Percentiles rank a stretch among this genome's conserved stretches.
phyloP scores from a whole-genome alignment of 768 basidiomycete species.

The Leccinum aurantiacum region DNA sequence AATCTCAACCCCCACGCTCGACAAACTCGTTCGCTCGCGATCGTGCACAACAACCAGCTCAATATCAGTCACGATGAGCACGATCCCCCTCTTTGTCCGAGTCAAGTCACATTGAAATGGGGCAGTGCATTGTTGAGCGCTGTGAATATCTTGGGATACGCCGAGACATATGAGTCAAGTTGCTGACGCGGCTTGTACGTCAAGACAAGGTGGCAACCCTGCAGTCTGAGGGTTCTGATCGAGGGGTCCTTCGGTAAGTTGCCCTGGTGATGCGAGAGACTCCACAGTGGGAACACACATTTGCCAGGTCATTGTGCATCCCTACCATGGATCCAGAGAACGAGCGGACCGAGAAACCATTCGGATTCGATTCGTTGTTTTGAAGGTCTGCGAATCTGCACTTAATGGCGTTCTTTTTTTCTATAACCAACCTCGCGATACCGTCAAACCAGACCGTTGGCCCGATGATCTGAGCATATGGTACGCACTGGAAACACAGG shows the following conservation, averaged over 20 bases:
- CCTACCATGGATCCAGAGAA: background rate
- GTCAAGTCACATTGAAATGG: background rate
- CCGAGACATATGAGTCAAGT: slow-evolving; percentile 20
- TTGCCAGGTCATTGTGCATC: background rate
- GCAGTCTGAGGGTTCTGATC: slow-evolving; percentile 16
- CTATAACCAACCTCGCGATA: no score
- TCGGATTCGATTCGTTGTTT: background rate
- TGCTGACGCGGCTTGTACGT: slow-evolving; percentile 25
- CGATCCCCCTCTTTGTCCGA: background rate
- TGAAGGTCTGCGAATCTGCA: background rate
- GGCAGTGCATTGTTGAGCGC: background rate
- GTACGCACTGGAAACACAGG: background rate
- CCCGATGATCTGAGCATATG: no score
- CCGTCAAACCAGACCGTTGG: no score
- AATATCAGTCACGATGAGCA: background rate
- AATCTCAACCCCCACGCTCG: slow-evolving; percentile 1
- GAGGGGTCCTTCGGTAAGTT: slow-evolving; percentile 2
- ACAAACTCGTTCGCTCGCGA: background rate
- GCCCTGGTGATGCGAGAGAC: background rate
- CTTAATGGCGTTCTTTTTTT: no score
- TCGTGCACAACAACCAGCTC: background rate
- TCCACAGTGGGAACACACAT: slow-evolving; percentile 10
- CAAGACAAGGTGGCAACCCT: slow-evolving; percentile 11
- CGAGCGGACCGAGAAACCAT: background rate
- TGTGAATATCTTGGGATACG: slow-evolving; percentile 3